Conservation (phyloP, 2,329 filamentous ascomycete species). For the Pseudofabraea citricarpa region DNA sequence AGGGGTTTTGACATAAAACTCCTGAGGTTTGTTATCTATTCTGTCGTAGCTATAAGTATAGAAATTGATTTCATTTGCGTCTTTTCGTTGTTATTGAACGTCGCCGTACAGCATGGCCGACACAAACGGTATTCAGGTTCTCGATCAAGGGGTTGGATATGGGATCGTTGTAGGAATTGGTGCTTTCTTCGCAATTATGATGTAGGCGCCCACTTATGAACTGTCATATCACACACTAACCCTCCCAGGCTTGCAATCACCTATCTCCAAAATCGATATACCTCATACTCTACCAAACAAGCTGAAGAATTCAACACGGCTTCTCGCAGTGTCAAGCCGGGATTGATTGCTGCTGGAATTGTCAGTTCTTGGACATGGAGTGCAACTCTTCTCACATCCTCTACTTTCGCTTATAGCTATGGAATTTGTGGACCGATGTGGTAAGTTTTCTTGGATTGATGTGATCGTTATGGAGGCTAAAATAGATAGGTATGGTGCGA, state of each 20-base stretch:
- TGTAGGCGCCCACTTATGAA: conserved; percentile 20
- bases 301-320: conserved; percentile 29
- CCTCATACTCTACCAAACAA: conserved; percentile 33
- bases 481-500: conserved; percentile 31
- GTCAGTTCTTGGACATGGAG: conserved; percentile 46
- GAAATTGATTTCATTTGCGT: no score
- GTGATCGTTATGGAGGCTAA: no score
- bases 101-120: background rate
- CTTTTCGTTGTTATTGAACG: no score
- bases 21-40: no score
- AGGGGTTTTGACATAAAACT: no score
- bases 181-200: conserved; percentile 35
- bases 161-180: conserved; percentile 44
- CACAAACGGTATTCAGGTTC: conserved; percentile 17
- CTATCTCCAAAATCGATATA: conserved; percentile 36
- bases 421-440: conserved; percentile 37
- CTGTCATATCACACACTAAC: background rate
- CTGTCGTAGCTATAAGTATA: no score
- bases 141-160: conserved; percentile 37
- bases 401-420: conserved; percentile 36
- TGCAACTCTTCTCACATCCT: conserved; percentile 37
- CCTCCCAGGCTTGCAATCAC: conserved; percentile 28
- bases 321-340: conserved; percentile 12
- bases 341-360: conserved; percentile 15
- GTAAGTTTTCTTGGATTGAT: conserved; percentile 8